Conservation (phyloP, 306 rosid species). For the Mucuna pruriens region DNA sequence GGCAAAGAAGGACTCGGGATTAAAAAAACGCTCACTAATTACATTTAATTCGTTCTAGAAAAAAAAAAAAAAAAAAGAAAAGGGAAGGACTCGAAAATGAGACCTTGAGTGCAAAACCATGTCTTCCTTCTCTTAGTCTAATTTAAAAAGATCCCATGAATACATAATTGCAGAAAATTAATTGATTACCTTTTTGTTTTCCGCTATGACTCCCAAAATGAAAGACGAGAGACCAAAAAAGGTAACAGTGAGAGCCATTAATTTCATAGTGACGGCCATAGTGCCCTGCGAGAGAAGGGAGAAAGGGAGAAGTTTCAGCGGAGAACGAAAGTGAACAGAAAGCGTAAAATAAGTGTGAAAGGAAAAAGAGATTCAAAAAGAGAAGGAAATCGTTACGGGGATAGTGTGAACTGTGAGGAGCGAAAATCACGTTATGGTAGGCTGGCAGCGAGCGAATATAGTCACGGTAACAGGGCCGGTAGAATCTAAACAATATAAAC, state of each 20-base stretch:
- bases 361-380: neutral
- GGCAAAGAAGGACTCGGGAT: no score
- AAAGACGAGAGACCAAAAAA: constrained; percentile 39
- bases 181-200: constrained; percentile 51
- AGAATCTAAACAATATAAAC: no score
- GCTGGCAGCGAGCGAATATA: neutral
- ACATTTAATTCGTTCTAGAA: no score
- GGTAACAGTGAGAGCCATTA: constrained; percentile 35
- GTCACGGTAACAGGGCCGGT: no score
- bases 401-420: neutral
- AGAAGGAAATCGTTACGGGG: neutral
- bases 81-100: no score
- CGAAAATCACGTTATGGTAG: neutral
- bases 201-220: constrained; percentile 50
- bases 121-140: no score
- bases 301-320: neutral
- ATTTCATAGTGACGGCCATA: constrained; percentile 39
- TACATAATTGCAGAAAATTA: neutral
- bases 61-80: no score
- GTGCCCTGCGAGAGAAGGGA: constrained; percentile 22
- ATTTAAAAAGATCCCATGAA: no score
- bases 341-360: neutral
- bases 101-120: no score
- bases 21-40: no score
- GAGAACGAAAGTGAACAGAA: neutral